These are phyloP conservation scores for Aureobasidium sp. DNA, from an alignment of 2,329 filamentous ascomycete species.

Conservation along the genomic window DNA sequence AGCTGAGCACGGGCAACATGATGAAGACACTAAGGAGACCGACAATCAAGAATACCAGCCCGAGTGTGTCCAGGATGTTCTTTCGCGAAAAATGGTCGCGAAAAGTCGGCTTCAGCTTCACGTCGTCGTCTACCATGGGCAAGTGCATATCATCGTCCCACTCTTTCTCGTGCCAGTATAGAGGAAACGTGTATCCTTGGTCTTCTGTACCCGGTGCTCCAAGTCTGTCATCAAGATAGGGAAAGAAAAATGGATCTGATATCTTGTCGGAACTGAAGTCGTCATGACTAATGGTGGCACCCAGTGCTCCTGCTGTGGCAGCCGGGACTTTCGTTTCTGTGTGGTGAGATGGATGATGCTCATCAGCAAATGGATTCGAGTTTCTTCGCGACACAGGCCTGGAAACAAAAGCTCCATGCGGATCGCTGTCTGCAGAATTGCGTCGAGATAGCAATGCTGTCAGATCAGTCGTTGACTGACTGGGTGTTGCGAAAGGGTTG, in stretches of 20 bases:
- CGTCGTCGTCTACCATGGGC: constrained; percentile 45
- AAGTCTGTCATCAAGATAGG: constrained; percentile 43
- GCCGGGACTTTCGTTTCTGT: constrained; percentile 16
- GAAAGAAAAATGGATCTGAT: constrained; percentile 33
- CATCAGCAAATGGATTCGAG: constrained; percentile 30
- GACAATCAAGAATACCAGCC: constrained; percentile 39
- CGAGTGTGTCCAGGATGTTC: constrained; percentile 38
- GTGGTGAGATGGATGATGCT: constrained; percentile 18
- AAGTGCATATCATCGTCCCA: constrained; percentile 50
- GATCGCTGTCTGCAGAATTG: constrained; percentile 20
- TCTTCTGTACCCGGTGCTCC: constrained; percentile 38
- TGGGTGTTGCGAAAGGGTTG: constrained; percentile 32
- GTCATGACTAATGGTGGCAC: not conserved
- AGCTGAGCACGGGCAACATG: constrained; percentile 45
- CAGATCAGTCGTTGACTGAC: constrained; percentile 29
- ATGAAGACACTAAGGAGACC: constrained; percentile 47
- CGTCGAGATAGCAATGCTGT: constrained; percentile 22
- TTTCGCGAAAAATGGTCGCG: constrained; percentile 41
- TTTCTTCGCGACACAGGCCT: constrained; percentile 24
- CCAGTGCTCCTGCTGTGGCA: constrained; percentile 2
- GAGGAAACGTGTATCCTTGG: constrained; percentile 36
- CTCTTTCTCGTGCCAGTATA: constrained; percentile 46
- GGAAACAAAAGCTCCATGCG: constrained; percentile 17
- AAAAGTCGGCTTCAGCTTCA: constrained; percentile 35
- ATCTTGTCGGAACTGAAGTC: constrained; percentile 21